phyloP scores from a whole-genome alignment of 176 grass and related monocot genomes.

The Hyparrhenia diplandra region DNA sequence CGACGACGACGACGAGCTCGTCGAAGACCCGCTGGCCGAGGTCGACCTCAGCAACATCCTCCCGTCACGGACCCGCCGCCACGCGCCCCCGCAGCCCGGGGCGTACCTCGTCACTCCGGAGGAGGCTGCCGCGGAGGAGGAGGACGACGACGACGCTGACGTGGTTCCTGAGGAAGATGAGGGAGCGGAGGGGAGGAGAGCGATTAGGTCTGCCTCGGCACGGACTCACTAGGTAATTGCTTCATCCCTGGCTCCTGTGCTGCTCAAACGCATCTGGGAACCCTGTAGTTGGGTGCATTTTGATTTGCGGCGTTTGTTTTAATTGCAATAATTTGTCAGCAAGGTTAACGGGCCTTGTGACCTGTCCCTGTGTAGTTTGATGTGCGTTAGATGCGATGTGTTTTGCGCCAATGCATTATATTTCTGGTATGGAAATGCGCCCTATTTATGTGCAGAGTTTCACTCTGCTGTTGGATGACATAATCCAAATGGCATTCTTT shows the following conservation, averaged over 20 bases:
- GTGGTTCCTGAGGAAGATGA: slow-evolving; percentile 13
- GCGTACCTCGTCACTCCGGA: slow-evolving; percentile 46
- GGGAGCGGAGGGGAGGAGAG: slow-evolving; percentile 39
- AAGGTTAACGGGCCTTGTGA: neutral
- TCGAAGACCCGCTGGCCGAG: slow-evolving; percentile 57
- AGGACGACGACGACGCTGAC: slow-evolving; percentile 49
- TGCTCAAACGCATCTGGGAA: too few relatives aligned
- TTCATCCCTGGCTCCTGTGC: too few relatives aligned
- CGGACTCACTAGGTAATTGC: slow-evolving; percentile 18
- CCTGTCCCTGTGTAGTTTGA: neutral
- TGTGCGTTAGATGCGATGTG: neutral
- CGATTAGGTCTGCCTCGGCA: slow-evolving; percentile 27
- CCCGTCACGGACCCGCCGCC: slow-evolving; percentile 53
- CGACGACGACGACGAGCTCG: slow-evolving; percentile 45
- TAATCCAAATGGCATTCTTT: neutral
- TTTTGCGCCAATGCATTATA: neutral
- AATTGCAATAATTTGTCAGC: neutral
- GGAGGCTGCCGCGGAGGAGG: slow-evolving; percentile 41
- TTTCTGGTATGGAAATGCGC: neutral
- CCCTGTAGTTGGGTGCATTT: too few relatives aligned
- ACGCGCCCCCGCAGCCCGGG: slow-evolving; percentile 45
- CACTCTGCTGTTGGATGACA: neutral
- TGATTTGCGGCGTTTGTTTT: neutral
- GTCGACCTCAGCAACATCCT: slow-evolving; percentile 76
- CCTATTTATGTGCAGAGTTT: neutral